phyloP scores from a whole-genome alignment of 345 rosid species.

The Gynandropsis gynandra region DNA sequence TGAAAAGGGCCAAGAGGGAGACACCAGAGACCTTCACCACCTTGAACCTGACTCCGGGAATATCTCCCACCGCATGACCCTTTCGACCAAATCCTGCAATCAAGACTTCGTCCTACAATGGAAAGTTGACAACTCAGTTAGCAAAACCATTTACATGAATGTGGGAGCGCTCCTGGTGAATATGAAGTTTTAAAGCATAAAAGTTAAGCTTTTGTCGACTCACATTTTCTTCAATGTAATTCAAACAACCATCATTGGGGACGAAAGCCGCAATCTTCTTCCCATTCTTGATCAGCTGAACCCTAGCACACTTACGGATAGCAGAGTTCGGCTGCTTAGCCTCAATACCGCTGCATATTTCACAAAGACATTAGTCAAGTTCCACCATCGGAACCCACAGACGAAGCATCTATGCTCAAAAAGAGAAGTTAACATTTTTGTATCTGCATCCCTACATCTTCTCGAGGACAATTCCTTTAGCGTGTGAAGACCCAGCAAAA shows the following conservation, averaged over 20 bases:
- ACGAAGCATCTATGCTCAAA: background rate
- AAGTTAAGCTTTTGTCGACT: slow-evolving; percentile 11
- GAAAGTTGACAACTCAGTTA: background rate
- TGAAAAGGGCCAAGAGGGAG: slow-evolving; percentile 68
- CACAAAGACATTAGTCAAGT: background rate
- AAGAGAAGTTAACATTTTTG: background rate
- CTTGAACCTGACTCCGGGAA: slow-evolving; percentile 86
- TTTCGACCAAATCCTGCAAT: slow-evolving; percentile 78
- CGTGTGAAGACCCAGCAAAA: slow-evolving; percentile 79
- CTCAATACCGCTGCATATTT: slow-evolving; percentile 55
- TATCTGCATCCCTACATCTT: slow-evolving; percentile 43
- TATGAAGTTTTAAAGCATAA: background rate
- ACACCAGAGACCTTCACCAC: slow-evolving; percentile 84
- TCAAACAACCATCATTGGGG: slow-evolving; percentile 74
- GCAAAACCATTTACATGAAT: background rate
- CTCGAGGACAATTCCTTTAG: slow-evolving; percentile 75
- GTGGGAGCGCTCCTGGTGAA: background rate
- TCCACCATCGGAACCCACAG: background rate
- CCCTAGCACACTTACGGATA: slow-evolving; percentile 70
- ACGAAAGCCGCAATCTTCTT: slow-evolving; percentile 82
- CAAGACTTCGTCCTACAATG: slow-evolving; percentile 57
- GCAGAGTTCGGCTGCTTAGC: slow-evolving; percentile 87
- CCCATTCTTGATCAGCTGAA: slow-evolving; percentile 71
- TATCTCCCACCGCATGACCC: slow-evolving; percentile 85
- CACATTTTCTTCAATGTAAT: slow-evolving; percentile 69